Base-by-base conservation (phyloP, 257 asterid species). In the Nyctanthes arbortristis region DNA sequence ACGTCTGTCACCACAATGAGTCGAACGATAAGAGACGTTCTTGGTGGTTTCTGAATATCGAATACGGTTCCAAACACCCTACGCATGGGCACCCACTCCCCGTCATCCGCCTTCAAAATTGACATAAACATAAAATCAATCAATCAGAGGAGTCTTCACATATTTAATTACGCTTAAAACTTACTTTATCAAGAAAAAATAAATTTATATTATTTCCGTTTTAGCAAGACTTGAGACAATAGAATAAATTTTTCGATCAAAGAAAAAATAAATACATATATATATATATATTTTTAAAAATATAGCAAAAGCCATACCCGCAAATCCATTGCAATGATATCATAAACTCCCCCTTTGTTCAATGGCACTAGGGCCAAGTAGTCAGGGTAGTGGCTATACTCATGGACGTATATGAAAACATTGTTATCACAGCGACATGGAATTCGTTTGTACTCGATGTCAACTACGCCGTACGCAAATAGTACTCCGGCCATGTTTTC, bases 31-130 rank as follows among this genome's bases (percentile, higher is more conserved):
- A 88, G 18, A 28, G 82, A 66, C 6, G 84, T 89, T 57, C 1
- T 3, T 25, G 96, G 93, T 28, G 97, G 96, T 70, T 72, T 77
- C 18, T 75, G 76, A 18, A 60, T 30, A 69, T 91, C 97, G 75
- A 83, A 91, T 4, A 85, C 95, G 13, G 88, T 77, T 7, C 97
- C 97, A 27, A 25, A 87, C 0, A 74, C 87, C 71, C 78, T 85
- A 7, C 95, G 66, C 97, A 91, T 91, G 0, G 78, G 75, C 69
- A 77, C 80, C 97, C 96, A 91, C 32, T 89, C 82, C 75, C 85
- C 83, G 74, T 89, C 79, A 65, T 89, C 84, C 68, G 81, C 89
- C 96, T 82, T 32, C 27, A 60, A 2, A 4, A 70, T 14, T 4
- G 36, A 18, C 32, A 7, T 1, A 8, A 1, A 11, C 35, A n/a